phyloP scores from a whole-genome alignment of 805 yeast species.

The Candida chauliodis region DNA sequence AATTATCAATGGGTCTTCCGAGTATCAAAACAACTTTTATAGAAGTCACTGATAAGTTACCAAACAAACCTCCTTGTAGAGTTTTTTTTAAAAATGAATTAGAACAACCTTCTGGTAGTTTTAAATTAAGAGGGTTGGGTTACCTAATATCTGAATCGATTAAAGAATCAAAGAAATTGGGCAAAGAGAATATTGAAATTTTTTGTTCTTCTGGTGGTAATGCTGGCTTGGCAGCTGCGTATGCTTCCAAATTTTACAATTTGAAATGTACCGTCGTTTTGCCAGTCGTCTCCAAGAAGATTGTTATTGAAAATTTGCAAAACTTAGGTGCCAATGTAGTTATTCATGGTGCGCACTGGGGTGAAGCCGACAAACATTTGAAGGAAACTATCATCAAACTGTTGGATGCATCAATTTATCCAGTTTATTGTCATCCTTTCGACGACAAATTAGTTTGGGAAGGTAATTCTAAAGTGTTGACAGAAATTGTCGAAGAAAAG shows the following conservation, averaged over 20 bases:
- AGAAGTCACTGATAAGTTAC: slow-evolving; percentile 26
- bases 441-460: slow-evolving; percentile 28
- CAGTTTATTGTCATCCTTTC: slow-evolving; percentile 32
- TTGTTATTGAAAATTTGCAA: slow-evolving; percentile 17
- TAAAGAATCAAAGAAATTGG: slow-evolving; percentile 18
- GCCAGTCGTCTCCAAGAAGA: slow-evolving; percentile 19
- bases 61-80: slow-evolving; percentile 27
- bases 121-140: slow-evolving; percentile 56
- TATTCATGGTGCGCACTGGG: slow-evolving; percentile 27
- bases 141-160: slow-evolving; percentile 37
- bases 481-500: slow-evolving; percentile 19
- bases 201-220: slow-evolving; percentile 33
- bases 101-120: slow-evolving; percentile 56
- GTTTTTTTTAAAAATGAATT: slow-evolving; percentile 48
- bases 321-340: slow-evolving; percentile 21
- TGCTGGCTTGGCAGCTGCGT: slow-evolving; percentile 35
- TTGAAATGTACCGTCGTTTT: slow-evolving; percentile 29
- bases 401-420: slow-evolving; percentile 12
- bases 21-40: slow-evolving; percentile 30
- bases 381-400: slow-evolving; percentile 13
- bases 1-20: slow-evolving; percentile 3
- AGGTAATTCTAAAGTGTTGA: slow-evolving; percentile 26
- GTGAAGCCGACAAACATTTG: slow-evolving; percentile 28
- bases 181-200: slow-evolving; percentile 17
- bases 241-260: slow-evolving; percentile 17